Percentiles rank a stretch among this genome's conserved stretches.
These are phyloP conservation scores for Elsinoe arachidis DNA, from an alignment of 2,329 filamentous ascomycete genomes.

Conservation along the genomic window DNA sequence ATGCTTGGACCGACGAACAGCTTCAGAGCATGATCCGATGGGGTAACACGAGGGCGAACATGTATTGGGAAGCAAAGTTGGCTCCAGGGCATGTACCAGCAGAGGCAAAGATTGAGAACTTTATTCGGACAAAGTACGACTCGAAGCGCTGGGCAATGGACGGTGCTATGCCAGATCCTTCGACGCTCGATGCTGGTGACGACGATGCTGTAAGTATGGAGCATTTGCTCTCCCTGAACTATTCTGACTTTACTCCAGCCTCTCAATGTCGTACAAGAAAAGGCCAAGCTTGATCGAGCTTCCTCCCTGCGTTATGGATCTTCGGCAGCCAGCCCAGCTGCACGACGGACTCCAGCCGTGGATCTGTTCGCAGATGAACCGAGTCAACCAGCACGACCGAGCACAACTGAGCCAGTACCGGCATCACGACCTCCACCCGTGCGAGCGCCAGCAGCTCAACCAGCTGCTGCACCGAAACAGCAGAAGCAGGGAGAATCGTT, in stretches of 20 bases:
- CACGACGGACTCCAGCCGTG: slow-evolving; percentile 30
- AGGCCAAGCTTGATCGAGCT: slow-evolving; percentile 58
- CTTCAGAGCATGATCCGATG: slow-evolving; percentile 86
- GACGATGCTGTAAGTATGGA: slow-evolving; percentile 53
- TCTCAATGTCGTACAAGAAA: slow-evolving; percentile 59
- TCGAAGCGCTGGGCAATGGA: slow-evolving; percentile 99
- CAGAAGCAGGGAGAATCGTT: slow-evolving; percentile 77
- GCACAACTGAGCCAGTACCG: slow-evolving; percentile 64
- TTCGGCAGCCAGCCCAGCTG: slow-evolving; percentile 40
- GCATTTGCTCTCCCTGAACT: not conserved
- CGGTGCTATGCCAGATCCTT: slow-evolving; percentile 85
- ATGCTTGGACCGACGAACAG: slow-evolving; percentile 98
- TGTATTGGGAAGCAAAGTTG: slow-evolving; percentile 95
- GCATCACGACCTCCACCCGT: slow-evolving; percentile 48
- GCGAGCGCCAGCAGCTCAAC: slow-evolving; percentile 21
- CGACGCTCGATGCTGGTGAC: slow-evolving; percentile 66
- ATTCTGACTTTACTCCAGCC: slow-evolving; percentile 35
- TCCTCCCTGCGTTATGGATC: slow-evolving; percentile 42
- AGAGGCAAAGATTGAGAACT: slow-evolving; percentile 98
- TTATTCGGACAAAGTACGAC: slow-evolving; percentile 98
- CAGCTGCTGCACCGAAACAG: slow-evolving; percentile 36
- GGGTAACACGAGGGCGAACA: slow-evolving; percentile 95
- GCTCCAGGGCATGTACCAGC: slow-evolving; percentile 85
- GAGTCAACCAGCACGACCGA: slow-evolving; percentile 52
- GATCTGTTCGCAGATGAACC: slow-evolving; percentile 79